A percentile compares a stretch with the other conserved stretches of the same genome.
These are phyloP conservation scores for Zygosaccharomyces kombuchaensis DNA, from an alignment of 805 yeast genomes.

Conservation along the genomic window DNA sequence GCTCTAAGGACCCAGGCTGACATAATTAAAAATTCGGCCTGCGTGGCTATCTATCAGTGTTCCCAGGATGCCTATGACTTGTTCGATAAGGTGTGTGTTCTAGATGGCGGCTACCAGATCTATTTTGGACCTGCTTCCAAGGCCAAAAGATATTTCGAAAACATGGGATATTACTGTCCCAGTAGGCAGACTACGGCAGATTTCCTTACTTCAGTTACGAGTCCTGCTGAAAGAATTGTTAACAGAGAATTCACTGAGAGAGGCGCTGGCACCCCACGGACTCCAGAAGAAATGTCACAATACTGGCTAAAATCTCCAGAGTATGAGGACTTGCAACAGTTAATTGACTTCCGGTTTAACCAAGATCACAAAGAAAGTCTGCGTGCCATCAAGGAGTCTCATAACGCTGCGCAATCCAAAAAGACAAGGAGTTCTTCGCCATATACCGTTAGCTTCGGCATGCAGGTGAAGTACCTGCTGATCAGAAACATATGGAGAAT, in stretches of 20 bases:
- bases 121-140: constrained; percentile 54
- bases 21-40: constrained; percentile 49
- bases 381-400: constrained; percentile 37
- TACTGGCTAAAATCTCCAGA: constrained; percentile 53
- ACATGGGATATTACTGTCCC: constrained; percentile 63
- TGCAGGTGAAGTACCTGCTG: constrained; percentile 50
- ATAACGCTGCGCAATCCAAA: constrained; percentile 49
- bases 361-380: constrained; percentile 23
- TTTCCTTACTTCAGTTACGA: constrained; percentile 64
- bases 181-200: constrained; percentile 68
- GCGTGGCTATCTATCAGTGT: constrained; percentile 68
- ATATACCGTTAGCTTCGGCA: constrained; percentile 46
- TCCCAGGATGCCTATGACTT: constrained; percentile 60
- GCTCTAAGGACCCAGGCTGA: constrained; percentile 60
- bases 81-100: constrained; percentile 58
- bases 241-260: constrained; percentile 34
- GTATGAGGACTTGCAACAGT: constrained; percentile 38
- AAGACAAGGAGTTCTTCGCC: constrained; percentile 45
- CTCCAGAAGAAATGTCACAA: constrained; percentile 57
- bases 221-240: constrained; percentile 52
- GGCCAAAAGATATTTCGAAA: constrained; percentile 55
- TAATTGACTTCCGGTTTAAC: constrained; percentile 42
- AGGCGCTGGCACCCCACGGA: constrained; percentile 54
- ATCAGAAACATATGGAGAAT: constrained; percentile 47
- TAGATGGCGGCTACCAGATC: constrained; percentile 59